These are phyloP conservation scores for Cicer arietinum DNA, from an alignment of 306 rosid species.

Conservation along the genomic window DNA sequence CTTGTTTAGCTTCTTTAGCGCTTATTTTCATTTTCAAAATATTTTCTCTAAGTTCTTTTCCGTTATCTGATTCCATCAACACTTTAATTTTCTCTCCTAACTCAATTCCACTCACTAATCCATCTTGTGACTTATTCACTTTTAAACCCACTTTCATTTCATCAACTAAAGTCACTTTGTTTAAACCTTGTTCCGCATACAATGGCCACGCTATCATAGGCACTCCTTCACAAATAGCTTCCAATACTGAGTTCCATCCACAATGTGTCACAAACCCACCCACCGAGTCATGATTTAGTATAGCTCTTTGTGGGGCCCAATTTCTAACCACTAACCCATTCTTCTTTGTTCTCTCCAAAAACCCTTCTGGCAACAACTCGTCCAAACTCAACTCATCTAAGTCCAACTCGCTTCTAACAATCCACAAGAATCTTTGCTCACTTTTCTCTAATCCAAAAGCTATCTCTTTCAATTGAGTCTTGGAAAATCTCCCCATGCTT, in stretches of 20 bases:
- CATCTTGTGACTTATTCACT: conserved; percentile 39
- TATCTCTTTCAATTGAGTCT: conserved; percentile 52
- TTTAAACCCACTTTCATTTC: conserved; percentile 60
- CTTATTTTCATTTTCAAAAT: conserved; percentile 23
- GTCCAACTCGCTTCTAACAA: conserved; percentile 47
- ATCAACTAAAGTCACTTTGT: conserved; percentile 50
- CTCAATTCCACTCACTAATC: conserved; percentile 51
- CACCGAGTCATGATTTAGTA: conserved; percentile 59
- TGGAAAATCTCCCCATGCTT: conserved; percentile 59
- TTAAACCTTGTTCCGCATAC: conserved; percentile 63
- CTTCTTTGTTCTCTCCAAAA: conserved; percentile 51
- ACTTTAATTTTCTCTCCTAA: conserved; percentile 46
- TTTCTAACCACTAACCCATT: conserved; percentile 54
- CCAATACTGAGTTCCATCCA: conserved; percentile 79
- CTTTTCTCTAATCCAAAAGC: conserved; percentile 65
- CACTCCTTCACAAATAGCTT: conserved; percentile 50
- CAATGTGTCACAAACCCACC: conserved; percentile 77
- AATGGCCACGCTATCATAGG: conserved; percentile 62
- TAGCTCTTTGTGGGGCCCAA: conserved; percentile 65
- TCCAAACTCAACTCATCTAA: conserved; percentile 45
- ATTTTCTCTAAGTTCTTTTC: conserved; percentile 36
- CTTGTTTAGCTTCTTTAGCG: background rate
- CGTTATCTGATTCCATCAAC: conserved; percentile 35
- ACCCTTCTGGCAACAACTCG: conserved; percentile 58
- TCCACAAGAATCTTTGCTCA: conserved; percentile 62